A percentile compares a stretch with the other conserved stretches of the same genome.
Conservation (phyloP, 2,329 filamentous ascomycete genomes). For the Exophiala alcalophila region DNA sequence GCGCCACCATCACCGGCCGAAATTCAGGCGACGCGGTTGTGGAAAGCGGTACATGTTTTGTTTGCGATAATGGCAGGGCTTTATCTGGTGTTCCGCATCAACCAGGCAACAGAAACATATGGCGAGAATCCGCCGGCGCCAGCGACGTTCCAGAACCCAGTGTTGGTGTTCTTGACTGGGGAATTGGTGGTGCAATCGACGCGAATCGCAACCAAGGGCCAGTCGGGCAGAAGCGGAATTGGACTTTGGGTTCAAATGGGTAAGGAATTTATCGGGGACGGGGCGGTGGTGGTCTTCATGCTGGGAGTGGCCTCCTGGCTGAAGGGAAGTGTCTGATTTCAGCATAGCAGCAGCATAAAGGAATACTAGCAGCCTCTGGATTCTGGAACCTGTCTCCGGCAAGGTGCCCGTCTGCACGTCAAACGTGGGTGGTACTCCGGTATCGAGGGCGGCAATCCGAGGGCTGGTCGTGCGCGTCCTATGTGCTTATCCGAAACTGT, state of each 20-base stretch:
- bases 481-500: too few relatives aligned
- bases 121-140: constrained; percentile 43
- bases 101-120: constrained; percentile 38
- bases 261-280: constrained; percentile 43
- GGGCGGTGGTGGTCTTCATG: constrained; percentile 45
- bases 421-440: too few relatives aligned
- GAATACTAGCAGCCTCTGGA: too few relatives aligned
- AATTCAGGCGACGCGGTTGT: constrained; percentile 41
- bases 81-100: constrained; percentile 47
- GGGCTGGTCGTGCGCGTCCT: too few relatives aligned
- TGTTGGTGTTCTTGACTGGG: constrained; percentile 46
- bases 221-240: constrained; percentile 32
- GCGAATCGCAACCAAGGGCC: constrained; percentile 35
- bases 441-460: too few relatives aligned
- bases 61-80: constrained; percentile 56
- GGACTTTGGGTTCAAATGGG: constrained; percentile 39
- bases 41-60: constrained; percentile 58
- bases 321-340: constrained; percentile 31
- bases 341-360: too few relatives aligned
- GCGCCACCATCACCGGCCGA: constrained; percentile 39
- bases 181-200: constrained; percentile 43
- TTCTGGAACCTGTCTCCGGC: too few relatives aligned
- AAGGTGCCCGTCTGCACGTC: too few relatives aligned
- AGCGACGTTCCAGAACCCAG: constrained; percentile 45
- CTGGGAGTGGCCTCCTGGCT: constrained; percentile 44